These are phyloP conservation scores for Catunica adiposa DNA, from an alignment of 2,329 filamentous ascomycete genomes.

Conservation along the genomic window DNA sequence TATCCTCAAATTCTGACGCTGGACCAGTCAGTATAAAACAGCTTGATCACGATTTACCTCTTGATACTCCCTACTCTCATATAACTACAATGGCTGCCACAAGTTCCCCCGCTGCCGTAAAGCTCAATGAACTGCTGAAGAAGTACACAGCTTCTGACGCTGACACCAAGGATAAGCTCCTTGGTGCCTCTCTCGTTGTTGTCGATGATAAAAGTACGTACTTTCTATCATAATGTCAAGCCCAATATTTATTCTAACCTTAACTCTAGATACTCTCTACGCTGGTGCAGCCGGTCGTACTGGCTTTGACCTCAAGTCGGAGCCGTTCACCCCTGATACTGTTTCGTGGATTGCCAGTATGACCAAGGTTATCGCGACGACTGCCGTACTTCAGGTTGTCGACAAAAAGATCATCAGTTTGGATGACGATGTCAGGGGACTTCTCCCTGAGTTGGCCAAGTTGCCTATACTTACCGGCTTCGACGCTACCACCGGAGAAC, in stretches of 20 bases:
- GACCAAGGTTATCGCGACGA: conserved; percentile 27
- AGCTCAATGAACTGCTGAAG: conserved; percentile 19
- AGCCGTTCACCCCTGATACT: conserved; percentile 20
- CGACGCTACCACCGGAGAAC: conserved; percentile 1
- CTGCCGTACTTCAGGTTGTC: conserved; percentile 25
- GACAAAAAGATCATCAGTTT: conserved; percentile 22
- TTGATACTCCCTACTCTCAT: too few species aligned
- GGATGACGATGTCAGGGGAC: conserved; percentile 23
- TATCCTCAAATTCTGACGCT: neutral
- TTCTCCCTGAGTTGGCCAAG: conserved; percentile 22
- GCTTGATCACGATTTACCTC: too few species aligned
- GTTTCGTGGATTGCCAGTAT: conserved; percentile 27
- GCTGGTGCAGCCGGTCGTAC: conserved; percentile 23
- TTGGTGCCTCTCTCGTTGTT: conserved; percentile 24
- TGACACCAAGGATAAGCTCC: conserved; percentile 21
- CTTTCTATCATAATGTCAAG: neutral
- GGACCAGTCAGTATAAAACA: neutral
- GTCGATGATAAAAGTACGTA: conserved; percentile 20
- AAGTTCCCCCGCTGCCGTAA: neutral
- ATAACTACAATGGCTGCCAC: neutral
- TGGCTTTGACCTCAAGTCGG: conserved; percentile 19
- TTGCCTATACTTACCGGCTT: conserved; percentile 16
- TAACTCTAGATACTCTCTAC: conserved; percentile 21
- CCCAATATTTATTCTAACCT: neutral
- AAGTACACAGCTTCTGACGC: conserved; percentile 19